A percentile compares a stretch with the other conserved stretches of the same genome.
phyloP scores from a whole-genome alignment of 306 rosid species.

The Sesbania bispinosa region DNA sequence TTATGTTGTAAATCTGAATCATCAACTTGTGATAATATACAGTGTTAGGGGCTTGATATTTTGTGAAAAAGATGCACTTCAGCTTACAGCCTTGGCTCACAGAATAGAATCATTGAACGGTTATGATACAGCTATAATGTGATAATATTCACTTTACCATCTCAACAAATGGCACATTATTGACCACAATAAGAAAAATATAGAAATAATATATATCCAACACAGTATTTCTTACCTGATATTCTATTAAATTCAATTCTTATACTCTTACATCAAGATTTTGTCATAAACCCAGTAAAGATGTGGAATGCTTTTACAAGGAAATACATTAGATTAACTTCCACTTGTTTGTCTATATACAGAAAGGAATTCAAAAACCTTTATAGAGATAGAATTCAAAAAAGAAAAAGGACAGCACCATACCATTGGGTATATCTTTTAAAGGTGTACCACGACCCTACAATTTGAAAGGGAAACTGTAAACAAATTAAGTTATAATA shows the following conservation, averaged over 20 bases:
- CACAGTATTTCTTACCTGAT: background rate
- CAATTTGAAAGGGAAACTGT: conserved; percentile 34
- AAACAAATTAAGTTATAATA: conserved; percentile 16
- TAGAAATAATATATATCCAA: background rate
- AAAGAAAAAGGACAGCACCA: conserved; percentile 13
- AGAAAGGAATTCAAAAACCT: background rate
- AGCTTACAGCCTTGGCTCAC: background rate
- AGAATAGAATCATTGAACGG: background rate
- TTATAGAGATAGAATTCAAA: too few relatives aligned
- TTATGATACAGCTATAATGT: background rate
- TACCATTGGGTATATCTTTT: conserved; percentile 97
- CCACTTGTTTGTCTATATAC: background rate
- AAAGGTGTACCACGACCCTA: conserved; percentile 90
- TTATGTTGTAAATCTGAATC: background rate
- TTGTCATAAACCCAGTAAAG: background rate
- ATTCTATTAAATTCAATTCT: background rate
- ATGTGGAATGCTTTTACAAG: background rate
- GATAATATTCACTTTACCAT: background rate
- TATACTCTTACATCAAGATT: background rate
- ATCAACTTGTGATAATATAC: conserved; percentile 9
- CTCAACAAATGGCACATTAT: background rate
- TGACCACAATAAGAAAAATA: background rate
- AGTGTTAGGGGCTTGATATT: too few relatives aligned
- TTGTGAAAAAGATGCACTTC: background rate
- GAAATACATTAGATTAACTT: background rate